Conservation (phyloP, 2,329 filamentous ascomycete genomes). For the Cercospora sp. region DNA sequence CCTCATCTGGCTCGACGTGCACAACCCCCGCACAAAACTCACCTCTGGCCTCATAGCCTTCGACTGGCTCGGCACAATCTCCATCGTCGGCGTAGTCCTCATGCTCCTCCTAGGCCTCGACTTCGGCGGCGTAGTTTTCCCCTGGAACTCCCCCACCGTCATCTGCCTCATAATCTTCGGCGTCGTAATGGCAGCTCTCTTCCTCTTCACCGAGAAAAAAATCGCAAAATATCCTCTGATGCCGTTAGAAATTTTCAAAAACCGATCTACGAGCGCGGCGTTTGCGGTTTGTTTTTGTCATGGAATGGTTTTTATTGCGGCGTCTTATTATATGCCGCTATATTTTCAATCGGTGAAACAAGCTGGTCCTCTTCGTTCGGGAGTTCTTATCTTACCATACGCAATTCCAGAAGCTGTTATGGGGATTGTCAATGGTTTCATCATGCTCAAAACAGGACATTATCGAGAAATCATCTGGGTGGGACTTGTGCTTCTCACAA, state of each 20-base stretch:
- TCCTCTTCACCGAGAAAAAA: conserved; percentile 63
- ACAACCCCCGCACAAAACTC: conserved; percentile 55
- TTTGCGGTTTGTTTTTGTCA: conserved; percentile 54
- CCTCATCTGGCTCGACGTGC: conserved; percentile 55
- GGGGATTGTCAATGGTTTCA: conserved; percentile 49
- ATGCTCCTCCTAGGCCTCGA: conserved; percentile 56
- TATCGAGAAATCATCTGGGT: conserved; percentile 51
- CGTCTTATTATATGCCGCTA: conserved; percentile 70
- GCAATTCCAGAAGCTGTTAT: conserved; percentile 48
- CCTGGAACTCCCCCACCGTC: conserved; percentile 57
- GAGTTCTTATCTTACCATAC: conserved; percentile 63
- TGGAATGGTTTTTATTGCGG: conserved; percentile 60
- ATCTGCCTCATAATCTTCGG: conserved; percentile 58
- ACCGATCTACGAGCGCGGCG: conserved; percentile 57
- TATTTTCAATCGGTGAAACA: conserved; percentile 70
- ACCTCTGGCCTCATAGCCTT: conserved; percentile 52
- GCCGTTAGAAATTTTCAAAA: conserved; percentile 61
- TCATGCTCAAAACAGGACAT: conserved; percentile 53
- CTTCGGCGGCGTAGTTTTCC: conserved; percentile 55
- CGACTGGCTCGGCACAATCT: conserved; percentile 56
- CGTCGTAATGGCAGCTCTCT: conserved; percentile 48
- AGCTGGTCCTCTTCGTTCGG: conserved; percentile 61
- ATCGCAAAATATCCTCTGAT: conserved; percentile 68
- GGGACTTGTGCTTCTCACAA: conserved; percentile 44
- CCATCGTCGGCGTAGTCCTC: conserved; percentile 53